A percentile compares a stretch with the other conserved stretches of the same genome.
Conservation (phyloP, 257 asterid species). For the Petunia axillaris region DNA sequence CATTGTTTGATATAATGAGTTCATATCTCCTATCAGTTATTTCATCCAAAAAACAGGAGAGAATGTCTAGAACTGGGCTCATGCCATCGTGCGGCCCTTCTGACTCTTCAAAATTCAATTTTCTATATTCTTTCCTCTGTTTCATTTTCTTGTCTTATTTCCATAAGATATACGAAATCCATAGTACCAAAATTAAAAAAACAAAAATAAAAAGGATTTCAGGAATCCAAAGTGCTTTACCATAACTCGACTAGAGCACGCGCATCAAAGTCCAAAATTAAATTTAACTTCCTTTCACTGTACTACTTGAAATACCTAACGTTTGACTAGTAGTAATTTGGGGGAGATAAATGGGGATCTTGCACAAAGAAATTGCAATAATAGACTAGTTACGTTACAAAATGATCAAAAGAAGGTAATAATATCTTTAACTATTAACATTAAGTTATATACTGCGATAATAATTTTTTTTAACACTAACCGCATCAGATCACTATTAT, state of each 20-base stretch:
- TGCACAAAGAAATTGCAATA: constrained; percentile 10
- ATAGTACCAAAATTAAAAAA: neutral
- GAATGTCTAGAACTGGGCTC: neutral
- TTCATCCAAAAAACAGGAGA: too few relatives aligned
- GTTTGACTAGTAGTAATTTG: constrained; percentile 23
- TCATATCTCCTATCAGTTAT: neutral
- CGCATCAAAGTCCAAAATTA: constrained; percentile 19
- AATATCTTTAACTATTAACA: neutral
- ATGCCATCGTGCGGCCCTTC: neutral
- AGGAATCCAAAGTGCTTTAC: constrained; percentile 1
- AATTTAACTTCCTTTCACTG: constrained; percentile 10
- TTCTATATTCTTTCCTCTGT: neutral
- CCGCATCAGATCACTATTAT: too few relatives aligned
- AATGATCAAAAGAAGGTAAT: neutral
- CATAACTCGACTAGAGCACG: neutral
- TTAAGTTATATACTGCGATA: too few relatives aligned
- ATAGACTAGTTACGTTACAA: neutral
- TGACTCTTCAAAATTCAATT: neutral
- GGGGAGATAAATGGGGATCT: constrained; percentile 27
- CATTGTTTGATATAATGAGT: neutral
- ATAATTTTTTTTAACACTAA: too few relatives aligned
- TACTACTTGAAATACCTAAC: constrained; percentile 18
- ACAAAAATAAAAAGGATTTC: neutral
- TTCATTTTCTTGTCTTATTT: neutral
- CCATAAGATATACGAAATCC: neutral